Evolutionary conservation across 768 basidiomycete species (phyloP), one percentile per base, ranked within the genome.

Genomic region (Lentinula edodes): DNA sequence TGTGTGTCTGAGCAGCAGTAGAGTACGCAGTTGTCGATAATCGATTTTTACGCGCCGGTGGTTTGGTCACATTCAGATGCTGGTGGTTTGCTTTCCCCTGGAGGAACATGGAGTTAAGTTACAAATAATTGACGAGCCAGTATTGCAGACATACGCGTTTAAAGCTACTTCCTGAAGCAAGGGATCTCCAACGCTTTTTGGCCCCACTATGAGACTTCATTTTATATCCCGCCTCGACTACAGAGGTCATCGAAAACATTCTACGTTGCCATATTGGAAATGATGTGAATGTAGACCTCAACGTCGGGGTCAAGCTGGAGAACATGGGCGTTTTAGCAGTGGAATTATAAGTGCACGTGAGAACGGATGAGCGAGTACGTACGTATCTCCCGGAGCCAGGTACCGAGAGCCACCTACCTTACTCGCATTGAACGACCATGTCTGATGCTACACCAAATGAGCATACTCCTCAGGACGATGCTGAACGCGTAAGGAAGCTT

Each of bases 171-270:
- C 85, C 83, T 28, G 83, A 85, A n/a, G 83, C 82, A 50, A 91
- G 72, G 3, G 87, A 86, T 61, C 83, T 77, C 89, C 89, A 92
- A 63, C 90, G 78, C 73, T 92, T 92, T 76, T 91, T 91, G 23
- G 90, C 82, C 9, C 90, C 90, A 3, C 84, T 87, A 70, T 92
- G 90, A 0, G 87, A 83, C 72, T 92, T 92, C 66, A 92, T 75
- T 75, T 92, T 92, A 58, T 90, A 90, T n/a, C 77, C 78, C 59
- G 85, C 88, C 58, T 81, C 78, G 34, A 72, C 70, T 1, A 79
- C 64, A 6, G 82, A 72, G 5, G 85, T 83, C 13, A 85, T 83
- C 41, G 90, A 88, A 72, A 92, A 90, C 13, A 76, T 66, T 23
- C 82, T 80, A 12, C 68, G 58, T 38, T 63, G 54, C 28, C 67